Evolutionary conservation across 306 rosid genomes (phyloP).

Genomic region (Psophocarpus tetragonolobus): DNA sequence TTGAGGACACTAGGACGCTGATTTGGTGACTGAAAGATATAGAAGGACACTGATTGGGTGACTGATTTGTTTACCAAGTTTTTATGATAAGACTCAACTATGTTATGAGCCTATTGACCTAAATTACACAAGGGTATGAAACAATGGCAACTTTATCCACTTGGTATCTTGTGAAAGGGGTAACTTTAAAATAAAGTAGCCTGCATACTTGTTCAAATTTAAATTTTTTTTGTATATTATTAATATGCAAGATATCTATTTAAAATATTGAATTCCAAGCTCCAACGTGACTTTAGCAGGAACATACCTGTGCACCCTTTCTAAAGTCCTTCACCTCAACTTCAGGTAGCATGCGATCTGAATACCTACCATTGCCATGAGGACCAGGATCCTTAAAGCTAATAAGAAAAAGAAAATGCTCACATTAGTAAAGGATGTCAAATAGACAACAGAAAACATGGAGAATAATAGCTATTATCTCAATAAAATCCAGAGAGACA

Average conservation of each 20-base stretch:
- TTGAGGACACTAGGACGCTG: neutral
- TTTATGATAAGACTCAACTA: constrained; percentile 4
- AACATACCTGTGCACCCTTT: constrained; percentile 97
- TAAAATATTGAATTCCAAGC: constrained; percentile 20
- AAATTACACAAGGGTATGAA: constrained; percentile 8
- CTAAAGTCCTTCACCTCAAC: constrained; percentile 87
- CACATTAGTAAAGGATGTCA: constrained; percentile 23
- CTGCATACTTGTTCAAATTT: constrained; percentile 12
- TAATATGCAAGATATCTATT: neutral
- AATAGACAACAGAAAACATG: constrained; percentile 28
- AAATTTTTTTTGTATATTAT: constrained; percentile 17
- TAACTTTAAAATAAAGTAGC: constrained; percentile 10
- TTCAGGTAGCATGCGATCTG: constrained; percentile 96
- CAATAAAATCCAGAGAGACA: neutral
- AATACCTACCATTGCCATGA: constrained; percentile 92
- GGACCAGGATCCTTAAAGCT: constrained; percentile 99
- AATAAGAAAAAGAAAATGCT: constrained; percentile 29
- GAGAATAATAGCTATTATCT: constrained; percentile 11
- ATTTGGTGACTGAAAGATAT: neutral
- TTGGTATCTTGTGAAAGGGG: neutral
- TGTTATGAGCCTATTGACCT: neutral
- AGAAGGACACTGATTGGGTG: neutral
- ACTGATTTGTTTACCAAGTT: neutral
- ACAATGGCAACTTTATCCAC: neutral
- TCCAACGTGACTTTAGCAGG: constrained; percentile 25